phyloP scores from a whole-genome alignment of 2,329 filamentous ascomycete genomes.

The Alternaria triticina region DNA sequence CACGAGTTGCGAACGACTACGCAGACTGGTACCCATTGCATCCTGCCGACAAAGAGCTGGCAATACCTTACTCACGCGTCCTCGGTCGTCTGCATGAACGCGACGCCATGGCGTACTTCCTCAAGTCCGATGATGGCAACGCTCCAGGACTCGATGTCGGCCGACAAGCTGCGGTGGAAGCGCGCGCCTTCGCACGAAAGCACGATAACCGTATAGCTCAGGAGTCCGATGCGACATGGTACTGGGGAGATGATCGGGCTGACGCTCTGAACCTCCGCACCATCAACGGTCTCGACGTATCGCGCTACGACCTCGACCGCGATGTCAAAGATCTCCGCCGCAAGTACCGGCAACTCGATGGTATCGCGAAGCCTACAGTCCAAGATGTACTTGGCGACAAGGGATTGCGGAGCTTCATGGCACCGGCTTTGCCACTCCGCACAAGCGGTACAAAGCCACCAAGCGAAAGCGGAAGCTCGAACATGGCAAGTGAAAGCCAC shows the following conservation, averaged over 20 bases:
- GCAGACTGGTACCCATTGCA: conserved; percentile 61
- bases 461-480: not conserved
- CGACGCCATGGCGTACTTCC: conserved; percentile 56
- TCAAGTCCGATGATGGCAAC: conserved; percentile 33
- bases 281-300: conserved; percentile 61
- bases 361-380: conserved; percentile 13
- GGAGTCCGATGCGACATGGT: conserved; percentile 56
- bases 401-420: conserved; percentile 27
- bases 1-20: conserved; percentile 47
- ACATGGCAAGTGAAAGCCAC: not conserved
- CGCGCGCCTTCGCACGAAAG: conserved; percentile 54
- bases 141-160: conserved; percentile 51
- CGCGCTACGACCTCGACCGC: conserved; percentile 53
- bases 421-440: conserved; percentile 14
- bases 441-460: not conserved
- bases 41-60: conserved; percentile 48
- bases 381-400: not conserved
- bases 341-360: conserved; percentile 54
- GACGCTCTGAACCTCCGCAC: conserved; percentile 63
- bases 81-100: conserved; percentile 63
- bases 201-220: conserved; percentile 60
- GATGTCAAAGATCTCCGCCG: conserved; percentile 56
- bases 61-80: conserved; percentile 59
- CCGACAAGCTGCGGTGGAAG: conserved; percentile 54
- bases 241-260: conserved; percentile 63